A percentile compares a stretch with the other conserved stretches of the same genome.
These are phyloP conservation scores for Thermoascus crustaceus DNA, from an alignment of 2,329 filamentous ascomycete species.

Conservation along the genomic window DNA sequence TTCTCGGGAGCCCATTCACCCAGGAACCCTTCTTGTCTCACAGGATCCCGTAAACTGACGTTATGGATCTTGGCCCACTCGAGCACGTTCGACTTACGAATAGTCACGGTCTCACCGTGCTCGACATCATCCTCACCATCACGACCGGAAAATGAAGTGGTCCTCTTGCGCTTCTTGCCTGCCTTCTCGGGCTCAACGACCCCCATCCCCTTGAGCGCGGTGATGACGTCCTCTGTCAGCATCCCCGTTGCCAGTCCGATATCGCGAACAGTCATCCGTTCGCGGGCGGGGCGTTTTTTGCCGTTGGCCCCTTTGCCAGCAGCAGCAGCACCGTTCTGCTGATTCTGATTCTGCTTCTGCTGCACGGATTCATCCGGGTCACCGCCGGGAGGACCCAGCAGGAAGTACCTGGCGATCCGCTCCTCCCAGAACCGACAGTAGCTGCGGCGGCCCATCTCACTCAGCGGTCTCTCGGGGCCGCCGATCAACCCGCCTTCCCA, in stretches of 20 bases:
- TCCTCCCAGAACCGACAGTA: slow-evolving; percentile 82
- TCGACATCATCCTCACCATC: slow-evolving; percentile 15
- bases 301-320: slow-evolving; percentile 30
- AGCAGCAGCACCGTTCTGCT: too few species aligned
- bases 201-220: slow-evolving; percentile 71
- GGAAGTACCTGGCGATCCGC: slow-evolving; percentile 64
- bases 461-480: slow-evolving; percentile 89
- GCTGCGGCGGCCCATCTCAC: slow-evolving; percentile 71
- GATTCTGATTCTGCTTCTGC: slow-evolving; percentile 21
- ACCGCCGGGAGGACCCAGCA: slow-evolving; percentile 25
- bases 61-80: slow-evolving; percentile 58
- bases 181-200: slow-evolving; percentile 49
- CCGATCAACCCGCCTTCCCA: slow-evolving; percentile 59
- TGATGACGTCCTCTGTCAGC: slow-evolving; percentile 71
- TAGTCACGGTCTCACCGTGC: slow-evolving; percentile 31
- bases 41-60: slow-evolving; percentile 56
- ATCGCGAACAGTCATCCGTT: slow-evolving; percentile 57
- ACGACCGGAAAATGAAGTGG: slow-evolving; percentile 10
- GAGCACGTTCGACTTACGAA: slow-evolving; percentile 52
- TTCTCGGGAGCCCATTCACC: slow-evolving; percentile 52
- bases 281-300: slow-evolving; percentile 34
- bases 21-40: slow-evolving; percentile 67
- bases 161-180: slow-evolving; percentile 46
- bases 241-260: slow-evolving; percentile 78
- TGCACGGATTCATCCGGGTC: slow-evolving; percentile 21